phyloP scores from a whole-genome alignment of 2,329 filamentous ascomycete species.

The Mycosphaerella sp. region DNA sequence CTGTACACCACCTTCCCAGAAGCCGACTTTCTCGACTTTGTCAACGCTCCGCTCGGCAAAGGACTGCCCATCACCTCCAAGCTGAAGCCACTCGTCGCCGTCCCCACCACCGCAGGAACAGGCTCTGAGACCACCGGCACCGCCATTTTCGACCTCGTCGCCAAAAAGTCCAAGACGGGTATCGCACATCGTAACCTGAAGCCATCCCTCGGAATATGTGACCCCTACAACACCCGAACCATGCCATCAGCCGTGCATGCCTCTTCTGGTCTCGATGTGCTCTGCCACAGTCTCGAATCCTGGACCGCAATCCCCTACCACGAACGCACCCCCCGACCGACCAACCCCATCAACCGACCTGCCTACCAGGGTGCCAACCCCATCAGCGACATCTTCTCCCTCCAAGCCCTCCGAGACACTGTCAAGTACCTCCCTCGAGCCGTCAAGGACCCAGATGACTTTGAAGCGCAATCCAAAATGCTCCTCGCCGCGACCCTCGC shows the following conservation, averaged over 20 bases:
- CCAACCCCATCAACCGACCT: constrained; percentile 83
- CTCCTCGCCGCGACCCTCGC: constrained; percentile 88
- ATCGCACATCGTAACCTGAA: constrained; percentile 94
- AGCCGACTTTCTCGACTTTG: constrained; percentile 93
- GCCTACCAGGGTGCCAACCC: constrained; percentile 97
- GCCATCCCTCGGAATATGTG: constrained; percentile 82
- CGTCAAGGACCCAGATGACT: constrained; percentile 79
- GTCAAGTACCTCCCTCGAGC: constrained; percentile 89
- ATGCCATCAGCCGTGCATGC: constrained; percentile 96
- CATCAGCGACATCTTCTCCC: constrained; percentile 93
- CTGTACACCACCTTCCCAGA: constrained; percentile 86
- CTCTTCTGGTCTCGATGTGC: constrained; percentile 83
- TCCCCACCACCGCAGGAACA: constrained; percentile 80
- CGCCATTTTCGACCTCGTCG: constrained; percentile 92
- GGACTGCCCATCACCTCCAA: constrained; percentile 67
- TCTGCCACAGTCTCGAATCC: constrained; percentile 91
- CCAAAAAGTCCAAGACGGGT: constrained; percentile 86
- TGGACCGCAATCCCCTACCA: constrained; percentile 97
- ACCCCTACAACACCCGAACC: constrained; percentile 83
- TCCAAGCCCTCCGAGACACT: constrained; percentile 74
- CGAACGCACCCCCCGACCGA: constrained; percentile 73
- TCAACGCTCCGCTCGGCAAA: constrained; percentile 87
- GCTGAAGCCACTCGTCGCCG: constrained; percentile 69
- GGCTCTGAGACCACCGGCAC: constrained; percentile 95
- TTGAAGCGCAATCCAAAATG: constrained; percentile 93